Percentiles rank a stretch among this genome's conserved stretches.
Evolutionary conservation across 306 rosid species (phyloP).

Genomic region (Malus domestica): DNA sequence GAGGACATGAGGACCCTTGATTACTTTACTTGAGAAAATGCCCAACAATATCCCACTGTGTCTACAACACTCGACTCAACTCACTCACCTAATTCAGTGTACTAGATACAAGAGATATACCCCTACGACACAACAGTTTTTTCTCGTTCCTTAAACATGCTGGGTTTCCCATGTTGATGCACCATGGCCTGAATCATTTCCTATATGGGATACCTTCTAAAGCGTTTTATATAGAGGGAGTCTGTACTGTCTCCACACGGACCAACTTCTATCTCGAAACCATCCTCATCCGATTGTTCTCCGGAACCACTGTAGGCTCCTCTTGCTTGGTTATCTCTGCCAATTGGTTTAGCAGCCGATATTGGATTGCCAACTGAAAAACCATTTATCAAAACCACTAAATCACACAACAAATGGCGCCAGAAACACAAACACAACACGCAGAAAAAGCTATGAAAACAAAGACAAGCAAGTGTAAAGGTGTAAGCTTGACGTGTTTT

Average conservation of each 20-base stretch:
- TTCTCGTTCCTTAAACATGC: too few relatives aligned
- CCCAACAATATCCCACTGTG: too few relatives aligned
- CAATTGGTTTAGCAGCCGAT: conserved; percentile 48
- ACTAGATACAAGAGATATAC: too few relatives aligned
- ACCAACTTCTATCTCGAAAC: conserved; percentile 49
- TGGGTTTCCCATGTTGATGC: too few relatives aligned
- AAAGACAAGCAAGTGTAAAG: neutral
- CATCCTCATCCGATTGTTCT: conserved; percentile 72
- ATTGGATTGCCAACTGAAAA: conserved; percentile 68
- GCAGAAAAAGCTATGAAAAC: neutral
- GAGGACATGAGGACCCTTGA: neutral
- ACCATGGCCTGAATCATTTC: neutral
- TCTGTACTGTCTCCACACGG: conserved; percentile 54
- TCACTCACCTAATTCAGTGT: too few relatives aligned
- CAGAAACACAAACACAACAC: neutral
- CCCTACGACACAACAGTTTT: too few relatives aligned
- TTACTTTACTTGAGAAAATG: neutral
- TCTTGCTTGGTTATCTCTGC: conserved; percentile 39
- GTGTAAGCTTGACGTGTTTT: too few relatives aligned
- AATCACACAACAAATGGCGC: neutral
- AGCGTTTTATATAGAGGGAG: conserved; percentile 42
- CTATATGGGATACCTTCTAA: conserved; percentile 44
- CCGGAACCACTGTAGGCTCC: conserved; percentile 58
- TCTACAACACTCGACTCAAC: too few relatives aligned
- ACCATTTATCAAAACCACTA: neutral